Base-by-base conservation (phyloP, 2,329 filamentous ascomycete genomes). In the Talaromyces sp. region DNA sequence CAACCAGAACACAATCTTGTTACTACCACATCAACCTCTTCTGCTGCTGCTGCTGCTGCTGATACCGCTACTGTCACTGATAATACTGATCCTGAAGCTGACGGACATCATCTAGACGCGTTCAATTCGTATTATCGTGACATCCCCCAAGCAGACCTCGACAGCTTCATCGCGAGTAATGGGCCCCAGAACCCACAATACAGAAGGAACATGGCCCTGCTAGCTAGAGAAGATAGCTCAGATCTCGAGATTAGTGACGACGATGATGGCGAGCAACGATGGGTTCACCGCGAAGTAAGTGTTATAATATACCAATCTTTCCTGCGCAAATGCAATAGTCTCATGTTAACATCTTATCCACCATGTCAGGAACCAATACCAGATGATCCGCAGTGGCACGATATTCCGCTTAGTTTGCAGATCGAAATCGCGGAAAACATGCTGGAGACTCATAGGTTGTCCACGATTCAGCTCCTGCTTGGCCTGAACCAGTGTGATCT, bases 351-450 rank as follows among this genome's bases (percentile, higher is more conserved):
- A 21, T 31, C 15, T 19, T 8, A 55, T 17, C 10, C 22, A 7
- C 17, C 13, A 10, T 19, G 10, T 25, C 39, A 54, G 40, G 51
- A 33, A 25, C 10, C 36, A 28, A 37, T 62, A 50, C 58, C 60
- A 9, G 40, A 53, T 4, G 48, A 65, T 33, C 67, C 67, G 9
- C 39, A 63, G 53, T 76, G 73, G 74, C 55, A 46, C 19, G 70
- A 75, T 37, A 60, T 76, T 5, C 63, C 65, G 15, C 62, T 60
- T 15, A 63, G 62, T 3, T 62, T 76, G 19, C 69, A 71, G 56
- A 64, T 69, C 3, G 73, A 75, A 53, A 75, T 76, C 13, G 57
- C 69, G 17, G 60, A 66, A 10, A 75, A 74, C 50, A 63, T 75
- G 28, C 53, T 69, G 22, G 57, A 64, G 13, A 25, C 45, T 3